Conservation (phyloP, 1,284 basidiomycete genomes). For the Microbotryomycetes sp. region DNA sequence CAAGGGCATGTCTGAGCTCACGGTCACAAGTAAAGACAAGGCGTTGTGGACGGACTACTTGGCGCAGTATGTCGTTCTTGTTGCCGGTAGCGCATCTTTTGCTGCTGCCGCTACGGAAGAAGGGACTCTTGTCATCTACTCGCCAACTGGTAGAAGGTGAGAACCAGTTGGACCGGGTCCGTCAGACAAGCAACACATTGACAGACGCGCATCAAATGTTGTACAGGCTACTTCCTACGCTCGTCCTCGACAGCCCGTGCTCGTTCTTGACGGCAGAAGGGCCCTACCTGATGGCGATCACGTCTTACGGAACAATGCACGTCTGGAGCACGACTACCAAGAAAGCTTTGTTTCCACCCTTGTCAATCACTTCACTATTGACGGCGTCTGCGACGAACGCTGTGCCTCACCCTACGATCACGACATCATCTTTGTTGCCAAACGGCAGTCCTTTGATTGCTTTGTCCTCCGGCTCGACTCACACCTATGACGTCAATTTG, state of each 20-base stretch:
- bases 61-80: slow-evolving; percentile 57
- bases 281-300: slow-evolving; percentile 63
- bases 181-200: no score
- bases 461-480: slow-evolving; percentile 63
- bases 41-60: slow-evolving; percentile 82
- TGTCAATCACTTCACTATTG: slow-evolving; percentile 57
- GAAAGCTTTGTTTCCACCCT: slow-evolving; percentile 56
- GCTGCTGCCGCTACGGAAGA: slow-evolving; percentile 70
- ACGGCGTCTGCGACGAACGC: slow-evolving; percentile 48
- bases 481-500: slow-evolving; percentile 64
- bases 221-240: slow-evolving; percentile 59
- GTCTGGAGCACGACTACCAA: slow-evolving; percentile 56
- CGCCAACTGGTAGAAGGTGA: slow-evolving; percentile 66
- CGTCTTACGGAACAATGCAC: slow-evolving; percentile 58
- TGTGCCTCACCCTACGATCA: slow-evolving; percentile 39
- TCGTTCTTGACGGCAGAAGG: slow-evolving; percentile 57
- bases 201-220: no score
- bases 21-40: slow-evolving; percentile 53
- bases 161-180: no score
- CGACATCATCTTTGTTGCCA: slow-evolving; percentile 57
- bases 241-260: slow-evolving; percentile 64
- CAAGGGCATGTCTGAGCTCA: slow-evolving; percentile 59
- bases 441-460: slow-evolving; percentile 71
- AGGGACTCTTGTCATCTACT: slow-evolving; percentile 68
- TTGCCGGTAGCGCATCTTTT: slow-evolving; percentile 59